Evolutionary conservation across 768 basidiomycete genomes (phyloP).

Genomic region (Lactifluus piperatus): DNA sequence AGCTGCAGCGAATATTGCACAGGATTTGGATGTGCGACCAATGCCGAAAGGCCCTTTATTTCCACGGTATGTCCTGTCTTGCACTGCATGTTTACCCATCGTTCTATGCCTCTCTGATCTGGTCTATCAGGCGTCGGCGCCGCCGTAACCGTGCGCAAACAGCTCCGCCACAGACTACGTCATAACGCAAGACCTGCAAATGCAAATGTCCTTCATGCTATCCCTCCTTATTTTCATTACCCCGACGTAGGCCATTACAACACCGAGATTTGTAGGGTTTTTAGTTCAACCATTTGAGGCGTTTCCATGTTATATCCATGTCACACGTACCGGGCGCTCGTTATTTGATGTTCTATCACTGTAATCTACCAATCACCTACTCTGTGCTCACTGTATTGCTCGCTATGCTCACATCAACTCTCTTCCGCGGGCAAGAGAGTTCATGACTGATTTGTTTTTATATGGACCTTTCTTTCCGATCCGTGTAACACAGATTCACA

Average conservation of each 20-base stretch:
- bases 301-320: too few species aligned
- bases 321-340: not conserved
- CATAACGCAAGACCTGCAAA: not conserved
- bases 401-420: not conserved
- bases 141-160: constrained; percentile 5
- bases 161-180: not conserved
- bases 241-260: not conserved
- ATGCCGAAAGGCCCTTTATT: constrained; percentile 90
- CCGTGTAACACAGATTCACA: not conserved
- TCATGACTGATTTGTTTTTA: not conserved
- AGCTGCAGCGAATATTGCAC: constrained; percentile 82
- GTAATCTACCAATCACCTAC: not conserved
- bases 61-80: constrained; percentile 50
- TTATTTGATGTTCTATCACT: not conserved
- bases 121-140: constrained; percentile 10
- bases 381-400: not conserved
- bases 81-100: not conserved
- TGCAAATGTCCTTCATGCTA: not conserved
- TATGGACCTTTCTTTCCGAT: not conserved
- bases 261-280: not conserved
- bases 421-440: not conserved
- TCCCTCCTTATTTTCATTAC: not conserved
- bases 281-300: too few species aligned
- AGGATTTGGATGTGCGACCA: constrained; percentile 84
- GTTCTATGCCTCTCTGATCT: not conserved